phyloP scores from a whole-genome alignment of 1,139 yeast genomes.

The Saccharomycopsis crataegensis region DNA sequence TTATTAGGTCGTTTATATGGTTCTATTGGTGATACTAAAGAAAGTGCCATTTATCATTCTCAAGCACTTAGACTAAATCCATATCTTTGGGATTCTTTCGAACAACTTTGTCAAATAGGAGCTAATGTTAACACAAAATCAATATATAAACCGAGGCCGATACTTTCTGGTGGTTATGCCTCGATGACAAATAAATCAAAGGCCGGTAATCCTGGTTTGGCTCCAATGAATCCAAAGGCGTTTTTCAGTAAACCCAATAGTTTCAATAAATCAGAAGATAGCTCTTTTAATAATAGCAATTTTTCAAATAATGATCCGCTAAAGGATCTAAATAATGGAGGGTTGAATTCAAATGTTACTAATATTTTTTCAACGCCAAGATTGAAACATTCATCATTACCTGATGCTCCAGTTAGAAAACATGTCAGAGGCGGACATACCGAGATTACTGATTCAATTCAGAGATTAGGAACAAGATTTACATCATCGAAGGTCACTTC shows the following conservation, averaged over 20 bases:
- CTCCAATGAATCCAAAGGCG: constrained; percentile 15
- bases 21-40: constrained; percentile 50
- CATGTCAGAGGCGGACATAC: constrained; percentile 31
- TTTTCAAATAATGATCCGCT: not conserved
- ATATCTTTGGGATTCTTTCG: constrained; percentile 80
- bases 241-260: constrained; percentile 5
- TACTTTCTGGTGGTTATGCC: not conserved
- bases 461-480: constrained; percentile 24
- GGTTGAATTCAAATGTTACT: not conserved
- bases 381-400: constrained; percentile 34
- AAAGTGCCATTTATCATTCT: constrained; percentile 61
- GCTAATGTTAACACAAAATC: constrained; percentile 57
- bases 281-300: not conserved
- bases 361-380: constrained; percentile 36
- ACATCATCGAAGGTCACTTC: constrained; percentile 45
- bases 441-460: constrained; percentile 28
- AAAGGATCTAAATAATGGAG: not conserved
- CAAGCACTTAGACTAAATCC: constrained; percentile 69
- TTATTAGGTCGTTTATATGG: constrained; percentile 65
- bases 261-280: not conserved
- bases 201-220: not conserved
- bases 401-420: constrained; percentile 50
- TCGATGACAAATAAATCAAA: not conserved
- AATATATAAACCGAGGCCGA: constrained; percentile 37
- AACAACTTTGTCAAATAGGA: constrained; percentile 65